These are phyloP conservation scores for Martensiomyces pterosporus DNA, from an alignment of 192 early-diverging fungal species.

Conservation along the genomic window DNA sequence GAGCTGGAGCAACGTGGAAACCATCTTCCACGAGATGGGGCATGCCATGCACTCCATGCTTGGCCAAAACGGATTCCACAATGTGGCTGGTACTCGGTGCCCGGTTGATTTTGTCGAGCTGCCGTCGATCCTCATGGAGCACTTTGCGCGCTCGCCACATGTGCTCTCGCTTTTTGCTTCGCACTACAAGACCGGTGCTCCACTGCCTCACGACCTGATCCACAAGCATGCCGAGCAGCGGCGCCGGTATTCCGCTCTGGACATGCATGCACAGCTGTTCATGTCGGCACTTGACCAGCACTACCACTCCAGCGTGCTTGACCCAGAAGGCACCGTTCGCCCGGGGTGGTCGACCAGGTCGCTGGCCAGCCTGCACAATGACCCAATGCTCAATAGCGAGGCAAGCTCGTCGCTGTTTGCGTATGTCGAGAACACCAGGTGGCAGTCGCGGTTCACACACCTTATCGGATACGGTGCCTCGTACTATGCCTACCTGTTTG, in stretches of 20 bases:
- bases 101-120: constrained; percentile 96
- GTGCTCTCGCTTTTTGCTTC: constrained; percentile 72
- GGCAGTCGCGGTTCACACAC: constrained; percentile 91
- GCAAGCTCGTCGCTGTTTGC: constrained; percentile 61
- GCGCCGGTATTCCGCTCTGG: constrained; percentile 62
- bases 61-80: constrained; percentile 91
- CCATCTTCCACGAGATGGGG: constrained; percentile 98
- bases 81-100: constrained; percentile 93
- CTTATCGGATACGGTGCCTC: constrained; percentile 86
- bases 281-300: constrained; percentile 90
- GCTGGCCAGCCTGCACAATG: constrained; percentile 58
- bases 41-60: constrained; percentile 99
- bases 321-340: not conserved
- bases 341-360: constrained; percentile 45
- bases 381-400: constrained; percentile 34
- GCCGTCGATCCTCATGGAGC: constrained; percentile 94
- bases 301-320: constrained; percentile 66
- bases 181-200: constrained; percentile 66
- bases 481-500: constrained; percentile 96
- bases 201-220: constrained; percentile 55
- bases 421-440: constrained; percentile 66
- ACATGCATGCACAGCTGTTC: constrained; percentile 82
- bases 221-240: constrained; percentile 53
- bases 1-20: constrained; percentile 83
- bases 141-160: constrained; percentile 72